Percentiles rank a stretch among this genome's conserved stretches.
Conservation (phyloP, 2,329 filamentous ascomycete genomes). For the Fusarium oxysporum region DNA sequence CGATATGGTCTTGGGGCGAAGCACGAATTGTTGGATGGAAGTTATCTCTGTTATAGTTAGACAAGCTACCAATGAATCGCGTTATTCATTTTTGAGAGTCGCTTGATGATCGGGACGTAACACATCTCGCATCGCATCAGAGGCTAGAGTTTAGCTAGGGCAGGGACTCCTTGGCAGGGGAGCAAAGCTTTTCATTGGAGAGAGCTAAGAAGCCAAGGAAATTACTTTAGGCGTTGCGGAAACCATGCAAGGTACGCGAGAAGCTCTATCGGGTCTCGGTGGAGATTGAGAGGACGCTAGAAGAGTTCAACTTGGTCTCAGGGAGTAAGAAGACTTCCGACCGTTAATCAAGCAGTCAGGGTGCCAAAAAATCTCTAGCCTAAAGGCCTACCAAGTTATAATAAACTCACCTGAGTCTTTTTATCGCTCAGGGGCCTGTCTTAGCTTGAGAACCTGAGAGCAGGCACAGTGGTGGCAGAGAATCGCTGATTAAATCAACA, state of each 20-base stretch:
- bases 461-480: neutral
- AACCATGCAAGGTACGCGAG: slow-evolving; percentile 27
- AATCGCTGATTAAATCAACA: neutral
- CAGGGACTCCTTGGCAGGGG: slow-evolving; percentile 41
- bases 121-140: neutral
- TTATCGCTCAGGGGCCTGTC: neutral
- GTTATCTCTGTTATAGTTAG: neutral
- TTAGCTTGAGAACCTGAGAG: neutral
- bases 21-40: neutral
- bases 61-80: neutral
- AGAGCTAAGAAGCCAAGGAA: neutral
- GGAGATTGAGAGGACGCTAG: slow-evolving; percentile 7
- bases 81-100: neutral
- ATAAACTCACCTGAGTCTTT: too few species aligned
- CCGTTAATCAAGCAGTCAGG: neutral
- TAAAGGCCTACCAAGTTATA: neutral
- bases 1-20: neutral
- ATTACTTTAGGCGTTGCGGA: slow-evolving; percentile 8
- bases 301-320: neutral
- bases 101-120: neutral
- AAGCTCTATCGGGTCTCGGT: slow-evolving; percentile 7
- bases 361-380: neutral
- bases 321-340: neutral
- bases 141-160: neutral
- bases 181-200: slow-evolving; percentile 19